These are phyloP conservation scores for Echeveria elegans DNA, from an alignment of 164 flowering plant species.

Conservation along the genomic window DNA sequence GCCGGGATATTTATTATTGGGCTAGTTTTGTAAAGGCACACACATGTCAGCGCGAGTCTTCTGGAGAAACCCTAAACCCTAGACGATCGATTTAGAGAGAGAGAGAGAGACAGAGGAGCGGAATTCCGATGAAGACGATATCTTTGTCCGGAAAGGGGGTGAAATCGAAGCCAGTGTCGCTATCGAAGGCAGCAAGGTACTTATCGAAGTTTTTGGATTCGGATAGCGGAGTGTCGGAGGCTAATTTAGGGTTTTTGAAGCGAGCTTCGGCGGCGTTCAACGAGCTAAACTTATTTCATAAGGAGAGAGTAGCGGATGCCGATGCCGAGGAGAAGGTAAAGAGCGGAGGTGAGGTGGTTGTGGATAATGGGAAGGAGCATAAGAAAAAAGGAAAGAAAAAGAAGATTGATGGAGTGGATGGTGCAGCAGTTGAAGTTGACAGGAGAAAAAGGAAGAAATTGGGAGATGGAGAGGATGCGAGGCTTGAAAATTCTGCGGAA, in stretches of 20 bases:
- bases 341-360: neutral
- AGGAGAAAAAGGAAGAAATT: constrained; percentile 23
- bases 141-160: neutral
- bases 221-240: neutral
- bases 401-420: constrained; percentile 61
- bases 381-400: constrained; percentile 20
- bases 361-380: constrained; percentile 18
- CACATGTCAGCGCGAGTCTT: too few relatives aligned
- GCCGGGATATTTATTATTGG: too few relatives aligned
- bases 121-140: constrained; percentile 5
- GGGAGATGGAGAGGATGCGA: neutral
- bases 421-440: too few relatives aligned
- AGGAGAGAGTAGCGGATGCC: constrained; percentile 28
- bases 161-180: neutral
- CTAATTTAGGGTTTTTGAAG: constrained; percentile 4
- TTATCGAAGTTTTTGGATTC: neutral
- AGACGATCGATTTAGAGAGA: too few relatives aligned
- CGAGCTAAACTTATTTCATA: constrained; percentile 50
- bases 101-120: neutral
- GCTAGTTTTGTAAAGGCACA: too few relatives aligned
- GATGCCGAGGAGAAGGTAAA: neutral
- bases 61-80: too few relatives aligned
- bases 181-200: neutral
- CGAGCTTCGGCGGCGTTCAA: constrained; percentile 62
- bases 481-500: neutral